Evolutionary conservation across 352 stramenopile genomes (phyloP).

Genomic region (Pythium insidiosum): DNA sequence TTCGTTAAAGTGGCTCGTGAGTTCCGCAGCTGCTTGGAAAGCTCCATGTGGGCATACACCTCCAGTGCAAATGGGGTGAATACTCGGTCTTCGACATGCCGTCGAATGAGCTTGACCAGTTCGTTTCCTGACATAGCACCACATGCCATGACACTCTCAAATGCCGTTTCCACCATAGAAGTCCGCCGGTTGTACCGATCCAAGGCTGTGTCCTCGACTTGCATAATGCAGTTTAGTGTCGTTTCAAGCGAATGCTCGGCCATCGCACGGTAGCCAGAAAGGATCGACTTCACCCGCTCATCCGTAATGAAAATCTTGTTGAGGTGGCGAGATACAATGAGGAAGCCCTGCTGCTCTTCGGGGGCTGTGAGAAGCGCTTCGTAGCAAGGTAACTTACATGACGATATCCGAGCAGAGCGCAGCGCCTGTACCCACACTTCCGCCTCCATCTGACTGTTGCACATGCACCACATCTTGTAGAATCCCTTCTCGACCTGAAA

Average conservation of each 20-base stretch:
- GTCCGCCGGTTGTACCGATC: slow-evolving; percentile 54
- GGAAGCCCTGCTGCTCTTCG: slow-evolving; percentile 45
- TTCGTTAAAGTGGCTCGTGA: slow-evolving; percentile 24
- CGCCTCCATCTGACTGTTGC: slow-evolving; percentile 65
- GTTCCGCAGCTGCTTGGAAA: slow-evolving; percentile 23
- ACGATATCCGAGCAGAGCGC: slow-evolving; percentile 28
- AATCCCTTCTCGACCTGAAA: slow-evolving; percentile 84
- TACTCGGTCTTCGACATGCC: slow-evolving; percentile 72
- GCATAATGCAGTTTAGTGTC: slow-evolving; percentile 52
- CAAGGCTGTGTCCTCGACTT: slow-evolving; percentile 63
- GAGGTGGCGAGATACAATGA: slow-evolving; percentile 45
- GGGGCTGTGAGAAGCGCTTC: slow-evolving; percentile 56
- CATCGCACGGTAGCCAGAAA: slow-evolving; percentile 46
- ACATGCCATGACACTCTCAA: slow-evolving; percentile 48
- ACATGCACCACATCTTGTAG: slow-evolving; percentile 76
- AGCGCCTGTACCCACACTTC: slow-evolving; percentile 76
- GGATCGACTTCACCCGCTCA: slow-evolving; percentile 29
- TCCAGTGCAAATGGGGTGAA: slow-evolving; percentile 51
- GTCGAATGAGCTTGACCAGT: slow-evolving; percentile 61
- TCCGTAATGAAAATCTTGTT: slow-evolving; percentile 84
- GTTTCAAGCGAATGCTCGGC: slow-evolving; percentile 35
- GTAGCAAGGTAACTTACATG: slow-evolving; percentile 27
- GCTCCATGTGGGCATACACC: slow-evolving; percentile 52
- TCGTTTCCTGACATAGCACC: slow-evolving; percentile 73
- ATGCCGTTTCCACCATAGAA: too few relatives aligned